Base-by-base conservation (phyloP, 305 asterid species). In the Fraxinus velutina region DNA sequence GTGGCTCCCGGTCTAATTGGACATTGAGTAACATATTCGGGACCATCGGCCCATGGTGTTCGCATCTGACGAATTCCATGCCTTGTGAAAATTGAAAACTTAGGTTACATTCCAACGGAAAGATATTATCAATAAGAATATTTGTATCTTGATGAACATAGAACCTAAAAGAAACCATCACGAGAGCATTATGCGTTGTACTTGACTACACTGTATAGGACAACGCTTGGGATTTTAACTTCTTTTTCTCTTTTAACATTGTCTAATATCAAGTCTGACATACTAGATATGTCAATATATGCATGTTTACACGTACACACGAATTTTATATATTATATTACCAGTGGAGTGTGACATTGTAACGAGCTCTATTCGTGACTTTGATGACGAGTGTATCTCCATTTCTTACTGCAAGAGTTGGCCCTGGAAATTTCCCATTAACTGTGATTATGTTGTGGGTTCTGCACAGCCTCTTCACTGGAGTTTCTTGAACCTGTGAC, bases 391-490 rank as follows among this genome's bases (percentile, higher is more conserved):
- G 79, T 0, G 86, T 60, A 75, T 90, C 92, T 1, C 92, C 93
- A 2, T 88, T 84, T 44, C 87, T 62, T 13, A 71, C 90, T 3
- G 76, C 33, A 0, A 90, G 77, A 1, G 87, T 88, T 5, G 93
- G 93, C 39, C 93, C 93, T 15, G 93, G 93, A 30, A 88, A 90
- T 83, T 90, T 84, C 0, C 91, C 91, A 66, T 90, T 90, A 10
- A 90, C 93, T 0, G 91, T 90, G 73, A 88, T 44, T 27, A 87
- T 90, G 85, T 80, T 86, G 71, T 81, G 89, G 2, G 83, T 84
- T 76, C 21, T 87, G 88, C 93, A 90, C 82, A 90, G 78, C 85
- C 93, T 84, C 24, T 80, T 89, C 84, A 88, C 92, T 32, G 85
- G 44, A 0, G 83, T 66, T 79, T 71, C 76, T 82, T 86, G 84